Percentiles rank a stretch among this genome's conserved stretches.
Evolutionary conservation across 2,329 filamentous ascomycete genomes (phyloP).

Genomic region (Aspergillus vadensis): DNA sequence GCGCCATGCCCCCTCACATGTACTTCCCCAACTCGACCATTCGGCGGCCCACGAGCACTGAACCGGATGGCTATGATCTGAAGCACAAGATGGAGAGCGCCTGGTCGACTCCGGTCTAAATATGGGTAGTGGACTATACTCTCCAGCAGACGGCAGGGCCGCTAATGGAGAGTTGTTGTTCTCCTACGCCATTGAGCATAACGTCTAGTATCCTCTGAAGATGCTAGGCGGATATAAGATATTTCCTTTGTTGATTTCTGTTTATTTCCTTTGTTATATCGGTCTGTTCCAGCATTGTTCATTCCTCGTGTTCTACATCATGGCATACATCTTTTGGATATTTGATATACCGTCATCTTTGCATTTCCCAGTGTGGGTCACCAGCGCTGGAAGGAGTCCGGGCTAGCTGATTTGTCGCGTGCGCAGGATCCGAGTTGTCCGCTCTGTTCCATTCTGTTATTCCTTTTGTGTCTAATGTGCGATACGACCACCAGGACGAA

Average conservation of each 20-base stretch:
- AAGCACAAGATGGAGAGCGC: constrained; percentile 51
- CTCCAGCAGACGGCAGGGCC: constrained; percentile 11
- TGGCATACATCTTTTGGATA: constrained; percentile 20
- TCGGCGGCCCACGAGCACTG: constrained; percentile 73
- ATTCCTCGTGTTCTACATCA: constrained; percentile 12
- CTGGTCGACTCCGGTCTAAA: constrained; percentile 42
- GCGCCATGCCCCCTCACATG: constrained; percentile 59
- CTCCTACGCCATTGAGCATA: not conserved
- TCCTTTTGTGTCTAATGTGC: constrained; percentile 21
- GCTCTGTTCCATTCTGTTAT: constrained; percentile 13
- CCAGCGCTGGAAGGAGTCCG: constrained; percentile 30
- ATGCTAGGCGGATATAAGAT: not conserved
- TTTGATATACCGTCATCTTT: constrained; percentile 25
- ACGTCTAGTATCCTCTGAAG: not conserved
- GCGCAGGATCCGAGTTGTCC: constrained; percentile 14
- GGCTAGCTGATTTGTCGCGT: constrained; percentile 24
- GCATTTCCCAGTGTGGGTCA: constrained; percentile 24
- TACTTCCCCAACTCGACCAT: constrained; percentile 72
- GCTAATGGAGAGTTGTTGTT: constrained; percentile 17
- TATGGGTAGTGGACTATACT: not conserved
- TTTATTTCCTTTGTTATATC: constrained; percentile 29
- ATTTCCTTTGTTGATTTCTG: constrained; percentile 26
- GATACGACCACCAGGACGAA: constrained; percentile 28
- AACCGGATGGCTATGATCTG: constrained; percentile 67
- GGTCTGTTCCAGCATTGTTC: constrained; percentile 11